phyloP scores from a whole-genome alignment of 129 eudicot genomes.

The Helichrysum umbraculigerum region DNA sequence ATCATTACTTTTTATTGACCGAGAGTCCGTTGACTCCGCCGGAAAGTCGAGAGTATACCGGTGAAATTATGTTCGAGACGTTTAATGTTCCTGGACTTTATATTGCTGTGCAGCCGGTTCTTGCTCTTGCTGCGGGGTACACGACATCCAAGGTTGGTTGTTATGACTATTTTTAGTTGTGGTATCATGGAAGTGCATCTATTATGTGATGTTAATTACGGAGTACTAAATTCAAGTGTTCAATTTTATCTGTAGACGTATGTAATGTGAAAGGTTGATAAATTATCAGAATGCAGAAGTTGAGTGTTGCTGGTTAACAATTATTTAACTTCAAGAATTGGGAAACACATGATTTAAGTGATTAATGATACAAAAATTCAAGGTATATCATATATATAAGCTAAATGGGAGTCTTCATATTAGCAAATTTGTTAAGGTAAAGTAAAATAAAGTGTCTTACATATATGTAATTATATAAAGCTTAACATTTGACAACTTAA shows the following conservation, averaged over 20 bases:
- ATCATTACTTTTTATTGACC: conserved; percentile 88
- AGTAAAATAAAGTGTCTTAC: background rate
- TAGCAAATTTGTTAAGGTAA: background rate
- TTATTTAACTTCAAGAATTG: background rate
- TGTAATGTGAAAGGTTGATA: conserved; percentile 6
- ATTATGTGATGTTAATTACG: conserved; percentile 13
- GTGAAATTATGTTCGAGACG: conserved; percentile 96
- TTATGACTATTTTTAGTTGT: background rate
- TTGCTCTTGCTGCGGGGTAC: conserved; percentile 97
- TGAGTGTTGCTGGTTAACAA: conserved; percentile 9
- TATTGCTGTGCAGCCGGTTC: conserved; percentile 97
- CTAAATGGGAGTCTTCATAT: background rate
- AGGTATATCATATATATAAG: conserved; percentile 1
- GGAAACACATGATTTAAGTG: conserved; percentile 5
- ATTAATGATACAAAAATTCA: conserved; percentile 7
- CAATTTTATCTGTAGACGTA: conserved; percentile 4
- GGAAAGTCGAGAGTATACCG: conserved; percentile 93
- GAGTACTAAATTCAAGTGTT: background rate
- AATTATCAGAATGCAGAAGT: background rate
- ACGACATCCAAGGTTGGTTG: conserved; percentile 84
- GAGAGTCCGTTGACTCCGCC: conserved; percentile 93
- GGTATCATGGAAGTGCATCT: conserved; percentile 1
- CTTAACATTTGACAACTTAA: background rate
- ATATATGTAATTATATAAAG: background rate
- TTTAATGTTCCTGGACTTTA: conserved; percentile 98